Evolutionary conservation across 2,329 filamentous ascomycete species (phyloP).

Genomic region (Calonectria crousiana): DNA sequence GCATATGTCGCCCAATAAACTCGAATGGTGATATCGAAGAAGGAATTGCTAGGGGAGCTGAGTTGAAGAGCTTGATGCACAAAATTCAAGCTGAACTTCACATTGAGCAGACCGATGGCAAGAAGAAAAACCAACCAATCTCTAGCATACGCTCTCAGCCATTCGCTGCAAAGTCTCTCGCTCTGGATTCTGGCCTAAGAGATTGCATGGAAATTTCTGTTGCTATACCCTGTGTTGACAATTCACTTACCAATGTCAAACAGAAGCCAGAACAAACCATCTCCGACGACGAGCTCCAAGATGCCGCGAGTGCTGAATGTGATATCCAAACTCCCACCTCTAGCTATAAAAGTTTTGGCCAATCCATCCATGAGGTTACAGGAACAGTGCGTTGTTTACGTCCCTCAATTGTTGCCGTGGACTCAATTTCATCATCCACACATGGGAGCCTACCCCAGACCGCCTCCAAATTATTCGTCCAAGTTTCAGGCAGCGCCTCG

Average conservation of each 20-base stretch:
- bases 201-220: constrained; percentile 63
- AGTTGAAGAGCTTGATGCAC: constrained; percentile 66
- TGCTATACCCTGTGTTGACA: constrained; percentile 16
- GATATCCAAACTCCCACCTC: background rate
- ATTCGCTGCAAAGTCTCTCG: constrained; percentile 43
- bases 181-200: constrained; percentile 57
- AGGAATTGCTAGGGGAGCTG: constrained; percentile 66
- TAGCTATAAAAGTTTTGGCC: background rate
- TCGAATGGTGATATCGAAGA: constrained; percentile 63
- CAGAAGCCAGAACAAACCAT: constrained; percentile 11
- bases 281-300: background rate
- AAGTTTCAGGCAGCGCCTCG: constrained; percentile 33
- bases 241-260: background rate
- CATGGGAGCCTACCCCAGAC: constrained; percentile 21
- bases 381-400: constrained; percentile 10
- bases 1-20: constrained; percentile 53
- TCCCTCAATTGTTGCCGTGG: constrained; percentile 9
- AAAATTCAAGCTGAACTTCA: constrained; percentile 70
- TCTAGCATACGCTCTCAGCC: constrained; percentile 41
- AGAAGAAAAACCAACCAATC: constrained; percentile 44
- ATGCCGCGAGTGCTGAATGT: background rate
- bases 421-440: background rate
- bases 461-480: constrained; percentile 29
- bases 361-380: constrained; percentile 9
- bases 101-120: constrained; percentile 56